Conservation (phyloP, 176 grass and related monocot genomes). For the Eleusine coracana region DNA sequence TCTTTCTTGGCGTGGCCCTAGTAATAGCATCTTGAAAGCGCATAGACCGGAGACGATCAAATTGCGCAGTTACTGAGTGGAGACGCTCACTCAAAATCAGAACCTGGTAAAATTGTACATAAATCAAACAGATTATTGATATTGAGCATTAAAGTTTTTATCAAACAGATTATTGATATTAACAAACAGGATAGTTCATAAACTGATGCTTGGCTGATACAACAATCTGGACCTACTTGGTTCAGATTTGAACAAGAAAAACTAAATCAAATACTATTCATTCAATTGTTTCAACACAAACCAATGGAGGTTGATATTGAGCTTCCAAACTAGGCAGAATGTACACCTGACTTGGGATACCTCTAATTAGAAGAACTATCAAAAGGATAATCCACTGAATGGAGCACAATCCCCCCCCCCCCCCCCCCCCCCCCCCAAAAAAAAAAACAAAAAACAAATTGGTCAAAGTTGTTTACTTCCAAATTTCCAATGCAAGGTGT, state of each 20-base stretch:
- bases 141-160: conserved; percentile 10
- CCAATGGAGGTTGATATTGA: background rate
- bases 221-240: background rate
- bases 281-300: conserved; percentile 9
- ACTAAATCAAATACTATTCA: background rate
- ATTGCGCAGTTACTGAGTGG: conserved; percentile 77
- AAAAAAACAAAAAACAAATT: background rate
- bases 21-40: conserved; percentile 93
- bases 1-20: conserved; percentile 85
- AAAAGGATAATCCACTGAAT: no score
- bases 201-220: conserved; percentile 8
- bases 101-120: conserved; percentile 54
- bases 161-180: no score
- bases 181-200: background rate
- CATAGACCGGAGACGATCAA: conserved; percentile 79
- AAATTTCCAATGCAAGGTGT: background rate
- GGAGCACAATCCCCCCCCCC: no score
- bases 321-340: background rate
- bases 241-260: conserved; percentile 11
- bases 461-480: background rate
- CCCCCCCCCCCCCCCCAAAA: no score
- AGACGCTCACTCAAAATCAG: conserved; percentile 91
- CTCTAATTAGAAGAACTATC: no score
- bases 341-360: background rate
- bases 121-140: conserved; percentile 15